Evolutionary conservation across 192 early-diverging fungal species (phyloP).

Genomic region (Cladochytrium replicatum): DNA sequence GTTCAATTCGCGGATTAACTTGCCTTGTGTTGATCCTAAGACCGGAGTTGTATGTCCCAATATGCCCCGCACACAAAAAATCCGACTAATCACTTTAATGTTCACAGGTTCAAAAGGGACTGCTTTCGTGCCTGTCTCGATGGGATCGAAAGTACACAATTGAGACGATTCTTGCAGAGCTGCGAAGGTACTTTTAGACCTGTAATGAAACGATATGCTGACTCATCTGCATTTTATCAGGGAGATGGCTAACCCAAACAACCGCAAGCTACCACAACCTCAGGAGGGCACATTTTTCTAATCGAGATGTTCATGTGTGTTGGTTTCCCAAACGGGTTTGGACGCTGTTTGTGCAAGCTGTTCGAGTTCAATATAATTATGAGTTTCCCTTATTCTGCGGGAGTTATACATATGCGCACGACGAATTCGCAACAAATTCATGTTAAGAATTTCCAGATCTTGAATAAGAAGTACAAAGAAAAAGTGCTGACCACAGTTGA

Average conservation of each 20-base stretch:
- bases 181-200: conserved; percentile 56
- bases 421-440: no score
- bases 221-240: conserved; percentile 18
- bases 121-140: conserved; percentile 64
- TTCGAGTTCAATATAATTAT: no score
- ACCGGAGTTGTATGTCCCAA: conserved; percentile 55
- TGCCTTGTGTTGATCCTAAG: conserved; percentile 74
- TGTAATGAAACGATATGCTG: background rate
- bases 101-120: conserved; percentile 72
- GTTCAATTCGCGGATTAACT: conserved; percentile 77
- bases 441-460: no score
- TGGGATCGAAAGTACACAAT: conserved; percentile 77
- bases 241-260: conserved; percentile 77
- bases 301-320: no score
- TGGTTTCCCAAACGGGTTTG: no score
- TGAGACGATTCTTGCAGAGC: conserved; percentile 69
- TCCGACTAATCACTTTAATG: no score
- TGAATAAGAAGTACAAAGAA: no score
- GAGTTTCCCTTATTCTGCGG: no score
- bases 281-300: conserved; percentile 64
- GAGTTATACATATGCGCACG: no score
- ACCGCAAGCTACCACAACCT: conserved; percentile 83
- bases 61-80: no score
- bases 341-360: no score
- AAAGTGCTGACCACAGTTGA: no score